Evolutionary conservation across 2,329 filamentous ascomycete species (phyloP).

Genomic region (Aspergillus tanneri): DNA sequence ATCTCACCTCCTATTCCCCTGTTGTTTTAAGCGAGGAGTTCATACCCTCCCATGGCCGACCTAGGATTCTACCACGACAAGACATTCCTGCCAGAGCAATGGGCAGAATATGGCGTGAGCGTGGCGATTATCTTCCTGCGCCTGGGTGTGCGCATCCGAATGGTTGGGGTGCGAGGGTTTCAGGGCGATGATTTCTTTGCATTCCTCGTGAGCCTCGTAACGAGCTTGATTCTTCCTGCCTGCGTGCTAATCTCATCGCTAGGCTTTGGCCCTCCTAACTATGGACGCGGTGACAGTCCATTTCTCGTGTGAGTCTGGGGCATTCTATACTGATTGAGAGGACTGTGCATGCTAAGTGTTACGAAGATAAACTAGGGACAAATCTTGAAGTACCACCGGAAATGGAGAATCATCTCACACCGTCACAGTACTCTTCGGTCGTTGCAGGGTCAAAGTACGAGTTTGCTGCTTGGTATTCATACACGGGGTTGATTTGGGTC

Average conservation of each 20-base stretch:
- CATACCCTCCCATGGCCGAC: too few relatives aligned
- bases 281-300: slow-evolving; percentile 7
- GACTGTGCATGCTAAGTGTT: not conserved
- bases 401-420: not conserved
- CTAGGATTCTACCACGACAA: slow-evolving; percentile 7
- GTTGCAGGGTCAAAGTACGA: slow-evolving; percentile 1
- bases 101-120: not conserved
- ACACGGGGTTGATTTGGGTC: slow-evolving; percentile 5
- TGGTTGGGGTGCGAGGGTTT: not conserved
- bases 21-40: too few relatives aligned
- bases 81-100: slow-evolving; percentile 7
- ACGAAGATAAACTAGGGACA: slow-evolving; percentile 2
- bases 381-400: not conserved
- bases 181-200: slow-evolving; percentile 7
- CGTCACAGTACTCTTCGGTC: not conserved
- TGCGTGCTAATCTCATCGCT: not conserved
- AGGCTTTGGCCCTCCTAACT: not conserved
- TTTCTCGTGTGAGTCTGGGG: not conserved
- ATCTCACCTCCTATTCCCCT: too few relatives aligned
- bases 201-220: not conserved
- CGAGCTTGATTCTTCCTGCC: not conserved
- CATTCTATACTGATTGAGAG: too few relatives aligned
- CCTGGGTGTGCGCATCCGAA: slow-evolving; percentile 2
- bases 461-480: slow-evolving; percentile 6
- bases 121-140: slow-evolving; percentile 2